Conservation (phyloP, 768 basidiomycete genomes). For the Kwoniella dejecticola region DNA sequence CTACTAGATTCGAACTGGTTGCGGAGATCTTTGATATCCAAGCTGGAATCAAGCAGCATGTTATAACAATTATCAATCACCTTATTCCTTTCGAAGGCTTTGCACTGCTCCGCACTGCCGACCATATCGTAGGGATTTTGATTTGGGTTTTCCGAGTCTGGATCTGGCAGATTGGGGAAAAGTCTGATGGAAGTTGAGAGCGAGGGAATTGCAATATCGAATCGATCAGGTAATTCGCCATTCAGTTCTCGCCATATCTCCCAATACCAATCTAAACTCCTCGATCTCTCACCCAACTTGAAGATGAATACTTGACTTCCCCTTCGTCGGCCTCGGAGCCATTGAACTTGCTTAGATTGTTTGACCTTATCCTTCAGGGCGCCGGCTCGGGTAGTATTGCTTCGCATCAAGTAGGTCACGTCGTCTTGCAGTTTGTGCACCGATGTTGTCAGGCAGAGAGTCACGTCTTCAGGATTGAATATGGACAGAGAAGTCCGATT, state of each 20-base stretch:
- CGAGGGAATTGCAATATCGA: conserved; percentile 73
- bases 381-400: conserved; percentile 44
- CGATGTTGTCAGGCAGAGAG: conserved; percentile 64
- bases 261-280: conserved; percentile 89
- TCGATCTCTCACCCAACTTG: conserved; percentile 73
- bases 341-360: conserved; percentile 56
- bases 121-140: conserved; percentile 19
- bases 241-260: conserved; percentile 76
- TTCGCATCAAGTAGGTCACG: conserved; percentile 22
- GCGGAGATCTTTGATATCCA: conserved; percentile 67
- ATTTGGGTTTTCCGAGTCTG: conserved; percentile 55
- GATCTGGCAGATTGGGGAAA: conserved; percentile 62
- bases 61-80: conserved; percentile 67
- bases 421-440: conserved; percentile 32
- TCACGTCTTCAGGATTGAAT: conserved; percentile 82
- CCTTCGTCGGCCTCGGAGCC: conserved; percentile 61
- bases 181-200: conserved; percentile 70
- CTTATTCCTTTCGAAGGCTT: conserved; percentile 65
- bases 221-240: conserved; percentile 66
- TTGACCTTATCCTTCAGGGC: conserved; percentile 33
- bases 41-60: conserved; percentile 60
- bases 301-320: conserved; percentile 87
- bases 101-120: conserved; percentile 56
- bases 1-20: conserved; percentile 59
- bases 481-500: conserved; percentile 71